These are phyloP conservation scores for Parascedosporium putredinis DNA, from an alignment of 2,329 filamentous ascomycete genomes.

Conservation along the genomic window DNA sequence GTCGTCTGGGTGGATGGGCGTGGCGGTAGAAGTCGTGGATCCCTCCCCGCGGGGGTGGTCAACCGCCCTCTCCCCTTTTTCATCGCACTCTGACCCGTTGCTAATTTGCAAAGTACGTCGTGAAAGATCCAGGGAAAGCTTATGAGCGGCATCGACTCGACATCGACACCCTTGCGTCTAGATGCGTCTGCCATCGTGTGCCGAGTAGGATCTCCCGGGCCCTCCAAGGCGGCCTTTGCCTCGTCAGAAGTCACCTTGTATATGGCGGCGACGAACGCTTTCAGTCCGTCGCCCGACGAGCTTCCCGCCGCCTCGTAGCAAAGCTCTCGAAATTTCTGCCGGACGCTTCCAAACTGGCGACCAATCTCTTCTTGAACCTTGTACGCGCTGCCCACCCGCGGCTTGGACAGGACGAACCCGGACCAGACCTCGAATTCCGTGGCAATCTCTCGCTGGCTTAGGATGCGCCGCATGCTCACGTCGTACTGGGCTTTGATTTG, in stretches of 20 bases:
- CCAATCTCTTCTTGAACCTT: slow-evolving; percentile 80
- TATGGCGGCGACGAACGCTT: slow-evolving; percentile 73
- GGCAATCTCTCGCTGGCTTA: slow-evolving; percentile 71
- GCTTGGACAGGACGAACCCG: slow-evolving; percentile 69
- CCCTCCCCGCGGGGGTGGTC: background rate
- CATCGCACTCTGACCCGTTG: slow-evolving; percentile 23
- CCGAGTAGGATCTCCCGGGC: slow-evolving; percentile 22
- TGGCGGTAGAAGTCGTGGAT: too few relatives aligned
- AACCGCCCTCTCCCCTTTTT: background rate
- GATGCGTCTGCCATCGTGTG: slow-evolving; percentile 22
- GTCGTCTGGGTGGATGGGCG: too few relatives aligned
- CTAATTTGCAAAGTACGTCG: slow-evolving; percentile 59
- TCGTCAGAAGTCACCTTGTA: slow-evolving; percentile 73
- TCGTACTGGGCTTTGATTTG: slow-evolving; percentile 72
- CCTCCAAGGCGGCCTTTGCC: slow-evolving; percentile 46
- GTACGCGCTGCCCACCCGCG: slow-evolving; percentile 64
- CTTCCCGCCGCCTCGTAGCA: slow-evolving; percentile 58
- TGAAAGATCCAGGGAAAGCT: slow-evolving; percentile 92
- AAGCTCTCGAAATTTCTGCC: slow-evolving; percentile 54
- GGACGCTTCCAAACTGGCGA: slow-evolving; percentile 53
- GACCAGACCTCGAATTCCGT: slow-evolving; percentile 93
- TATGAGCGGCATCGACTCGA: slow-evolving; percentile 63
- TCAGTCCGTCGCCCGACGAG: slow-evolving; percentile 45
- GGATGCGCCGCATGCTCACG: slow-evolving; percentile 61
- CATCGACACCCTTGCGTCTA: slow-evolving; percentile 10